Evolutionary conservation across 2,329 filamentous ascomycete species (phyloP).

Genomic region (Exophiala sp.): DNA sequence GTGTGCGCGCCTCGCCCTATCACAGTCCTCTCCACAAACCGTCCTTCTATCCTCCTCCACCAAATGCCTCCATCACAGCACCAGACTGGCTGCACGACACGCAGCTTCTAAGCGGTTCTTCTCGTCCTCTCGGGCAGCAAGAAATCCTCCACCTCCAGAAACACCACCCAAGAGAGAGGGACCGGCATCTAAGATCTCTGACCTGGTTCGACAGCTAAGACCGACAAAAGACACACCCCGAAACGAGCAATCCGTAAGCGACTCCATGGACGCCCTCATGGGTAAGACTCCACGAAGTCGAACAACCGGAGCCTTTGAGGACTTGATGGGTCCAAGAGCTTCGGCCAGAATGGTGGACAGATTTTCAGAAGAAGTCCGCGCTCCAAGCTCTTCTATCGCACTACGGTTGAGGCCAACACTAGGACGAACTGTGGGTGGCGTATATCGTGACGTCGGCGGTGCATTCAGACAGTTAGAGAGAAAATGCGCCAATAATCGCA

Average conservation of each 20-base stretch:
- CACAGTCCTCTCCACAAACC: no score
- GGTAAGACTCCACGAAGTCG: neutral
- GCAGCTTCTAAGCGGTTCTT: neutral
- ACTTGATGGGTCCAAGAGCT: neutral
- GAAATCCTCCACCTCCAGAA: neutral
- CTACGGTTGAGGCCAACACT: conserved; percentile 30
- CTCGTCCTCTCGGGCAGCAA: neutral
- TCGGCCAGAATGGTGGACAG: neutral
- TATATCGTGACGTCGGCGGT: conserved; percentile 25
- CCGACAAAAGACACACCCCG: neutral
- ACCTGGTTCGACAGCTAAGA: no score
- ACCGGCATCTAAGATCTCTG: no score
- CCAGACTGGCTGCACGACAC: no score
- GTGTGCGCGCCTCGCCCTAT: no score
- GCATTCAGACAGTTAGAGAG: conserved; percentile 30
- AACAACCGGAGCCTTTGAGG: neutral
- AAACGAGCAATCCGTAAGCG: neutral
- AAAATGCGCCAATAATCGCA: conserved; percentile 32
- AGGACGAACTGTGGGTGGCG: conserved; percentile 27
- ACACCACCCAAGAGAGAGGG: neutral
- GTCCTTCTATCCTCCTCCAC: neutral
- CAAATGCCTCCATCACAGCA: neutral
- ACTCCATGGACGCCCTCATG: conserved; percentile 6
- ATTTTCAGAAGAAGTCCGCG: conserved; percentile 6
- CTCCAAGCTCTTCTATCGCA: conserved; percentile 5